phyloP scores from a whole-genome alignment of 2,329 filamentous ascomycete genomes.

The Tympanopsis confertula region DNA sequence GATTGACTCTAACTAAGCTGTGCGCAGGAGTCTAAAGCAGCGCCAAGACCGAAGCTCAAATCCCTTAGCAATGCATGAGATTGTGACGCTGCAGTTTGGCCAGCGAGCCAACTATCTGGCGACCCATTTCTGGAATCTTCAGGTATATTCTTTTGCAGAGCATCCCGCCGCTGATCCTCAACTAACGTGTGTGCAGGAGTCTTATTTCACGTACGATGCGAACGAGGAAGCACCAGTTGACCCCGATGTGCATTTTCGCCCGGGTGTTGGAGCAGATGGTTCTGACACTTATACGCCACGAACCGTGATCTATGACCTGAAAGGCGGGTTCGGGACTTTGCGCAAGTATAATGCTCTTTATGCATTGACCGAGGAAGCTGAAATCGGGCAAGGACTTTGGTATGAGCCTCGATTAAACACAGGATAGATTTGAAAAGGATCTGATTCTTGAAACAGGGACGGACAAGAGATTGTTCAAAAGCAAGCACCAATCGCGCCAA shows the following conservation, averaged over 20 bases:
- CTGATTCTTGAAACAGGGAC: conserved; percentile 32
- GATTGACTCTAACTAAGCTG: no score
- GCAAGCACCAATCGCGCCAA: conserved; percentile 55
- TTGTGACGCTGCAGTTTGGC: conserved; percentile 86
- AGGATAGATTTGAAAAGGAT: conserved; percentile 1
- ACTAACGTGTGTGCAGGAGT: conserved; percentile 50
- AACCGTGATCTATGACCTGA: conserved; percentile 87
- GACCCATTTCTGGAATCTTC: conserved; percentile 95
- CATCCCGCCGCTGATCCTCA: neutral
- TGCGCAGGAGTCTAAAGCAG: no score
- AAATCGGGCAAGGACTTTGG: conserved; percentile 6
- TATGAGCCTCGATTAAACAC: conserved; percentile 10
- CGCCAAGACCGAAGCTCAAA: no score
- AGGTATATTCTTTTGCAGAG: conserved; percentile 35
- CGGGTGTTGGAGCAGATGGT: conserved; percentile 72
- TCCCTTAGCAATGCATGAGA: conserved; percentile 97
- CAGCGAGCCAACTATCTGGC: conserved; percentile 86
- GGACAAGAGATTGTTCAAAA: conserved; percentile 58
- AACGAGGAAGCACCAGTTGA: conserved; percentile 58
- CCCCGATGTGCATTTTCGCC: conserved; percentile 80
- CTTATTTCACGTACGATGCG: conserved; percentile 81
- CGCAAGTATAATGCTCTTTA: conserved; percentile 83
- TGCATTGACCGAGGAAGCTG: conserved; percentile 27
- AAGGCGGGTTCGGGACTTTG: conserved; percentile 82
- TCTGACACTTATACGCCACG: conserved; percentile 85